These are phyloP conservation scores for Mortierella alpina DNA, from an alignment of 192 early-diverging fungal species.

Conservation along the genomic window DNA sequence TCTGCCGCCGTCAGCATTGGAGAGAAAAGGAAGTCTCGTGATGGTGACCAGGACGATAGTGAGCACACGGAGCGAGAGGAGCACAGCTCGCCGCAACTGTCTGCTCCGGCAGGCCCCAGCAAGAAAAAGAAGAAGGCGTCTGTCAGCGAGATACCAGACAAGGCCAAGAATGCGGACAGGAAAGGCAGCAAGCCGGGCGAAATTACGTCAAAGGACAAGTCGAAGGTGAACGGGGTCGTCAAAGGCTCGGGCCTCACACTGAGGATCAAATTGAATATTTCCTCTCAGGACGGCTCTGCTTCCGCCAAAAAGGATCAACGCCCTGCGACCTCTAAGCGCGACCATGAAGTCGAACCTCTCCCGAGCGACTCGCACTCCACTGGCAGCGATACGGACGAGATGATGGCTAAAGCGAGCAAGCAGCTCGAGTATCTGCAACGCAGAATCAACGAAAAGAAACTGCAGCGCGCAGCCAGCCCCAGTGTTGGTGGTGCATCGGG, in stretches of 20 bases:
- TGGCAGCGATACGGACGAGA: constrained; percentile 43
- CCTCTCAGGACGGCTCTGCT: background rate
- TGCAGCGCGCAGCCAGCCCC: constrained; percentile 9
- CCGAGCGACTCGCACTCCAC: constrained; percentile 1
- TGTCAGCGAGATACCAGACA: background rate
- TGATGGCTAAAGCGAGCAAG: constrained; percentile 43
- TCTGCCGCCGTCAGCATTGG: background rate
- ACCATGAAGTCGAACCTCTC: background rate
- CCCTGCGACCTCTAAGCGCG: background rate
- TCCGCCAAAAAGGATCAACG: background rate
- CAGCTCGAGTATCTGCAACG: constrained; percentile 47
- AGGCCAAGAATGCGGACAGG: constrained; percentile 3
- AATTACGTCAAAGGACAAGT: background rate
- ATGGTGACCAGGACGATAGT: constrained; percentile 11
- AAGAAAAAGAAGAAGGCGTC: constrained; percentile 11
- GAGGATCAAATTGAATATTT: constrained; percentile 27
- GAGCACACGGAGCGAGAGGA: constrained; percentile 14
- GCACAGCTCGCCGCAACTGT: background rate
- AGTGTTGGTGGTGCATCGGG: background rate
- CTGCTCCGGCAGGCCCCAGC: constrained; percentile 8
- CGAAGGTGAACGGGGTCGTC: background rate
- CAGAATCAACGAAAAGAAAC: constrained; percentile 40
- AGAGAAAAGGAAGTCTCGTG: background rate
- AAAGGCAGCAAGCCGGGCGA: background rate
- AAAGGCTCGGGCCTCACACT: constrained; percentile 29